Base-by-base conservation (phyloP, 306 rosid species). In the Citrullus mucosospermus region DNA sequence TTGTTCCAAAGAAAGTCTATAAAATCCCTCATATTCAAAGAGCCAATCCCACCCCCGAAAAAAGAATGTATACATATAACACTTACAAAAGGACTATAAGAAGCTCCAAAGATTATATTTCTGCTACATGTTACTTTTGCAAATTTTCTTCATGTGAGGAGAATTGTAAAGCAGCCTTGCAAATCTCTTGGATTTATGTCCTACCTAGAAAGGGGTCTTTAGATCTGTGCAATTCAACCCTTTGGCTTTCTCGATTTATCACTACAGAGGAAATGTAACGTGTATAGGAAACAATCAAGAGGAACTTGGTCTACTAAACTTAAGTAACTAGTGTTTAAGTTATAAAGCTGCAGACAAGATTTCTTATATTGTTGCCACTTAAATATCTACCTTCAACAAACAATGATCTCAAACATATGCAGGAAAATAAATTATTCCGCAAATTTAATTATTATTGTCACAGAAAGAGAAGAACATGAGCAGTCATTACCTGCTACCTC, bases 401-500 rank as follows among this genome's bases (percentile, higher is more conserved):
- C 22, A 43, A 69, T 20, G 18, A 70, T 46, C 22, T 32, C 38
- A 70, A 9, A 44, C 76, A 12, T 69, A 44, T 44, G 57, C 76
- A 70, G 39, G 38, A 18, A 70, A 22, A 46, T 25, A 44, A 44
- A 46, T 46, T 46, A 68, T 68, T 38, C 55, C 5, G 10, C 55
- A 43, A 10, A 68, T 71, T 43, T 20, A 70, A 16, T 70, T 43
- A 46, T 20, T 46, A 71, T 48, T 36, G 10, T 46, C 54, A 25
- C 58, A 15, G 57, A 46, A 44, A 48, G 61, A 51, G 77, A 30
- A 30, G 60, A 51, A 51, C 9, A n/a, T 30, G 44, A 15, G 38
- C 56, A 78, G 59, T 32, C 34, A 30, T 75, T 90, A 94, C 98
- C 96, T 90, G 97, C 92, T 90, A 63, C 89, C 79, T n/a, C 89